Evolutionary conservation across 768 basidiomycete species (phyloP).

Genomic region (Boletellus sp.): DNA sequence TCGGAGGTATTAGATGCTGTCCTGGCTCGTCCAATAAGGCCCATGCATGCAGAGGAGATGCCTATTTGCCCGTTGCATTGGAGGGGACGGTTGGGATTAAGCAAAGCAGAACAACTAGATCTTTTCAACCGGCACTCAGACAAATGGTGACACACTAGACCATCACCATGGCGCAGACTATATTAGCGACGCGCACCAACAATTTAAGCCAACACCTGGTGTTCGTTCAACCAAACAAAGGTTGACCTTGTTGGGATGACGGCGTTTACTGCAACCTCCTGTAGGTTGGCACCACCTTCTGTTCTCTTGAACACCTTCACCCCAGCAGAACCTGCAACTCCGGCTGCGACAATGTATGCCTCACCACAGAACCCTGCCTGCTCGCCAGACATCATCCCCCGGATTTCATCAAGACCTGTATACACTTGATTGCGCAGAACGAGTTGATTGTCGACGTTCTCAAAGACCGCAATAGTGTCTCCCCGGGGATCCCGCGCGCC

Average conservation of each 20-base stretch:
- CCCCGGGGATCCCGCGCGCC: constrained; percentile 49
- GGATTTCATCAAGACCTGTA: constrained; percentile 59
- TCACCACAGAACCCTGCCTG: constrained; percentile 41
- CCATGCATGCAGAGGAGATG: constrained; percentile 25
- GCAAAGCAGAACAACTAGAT: constrained; percentile 52
- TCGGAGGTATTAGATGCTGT: constrained; percentile 49
- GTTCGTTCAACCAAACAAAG: constrained; percentile 42
- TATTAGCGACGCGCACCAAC: background rate
- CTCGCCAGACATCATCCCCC: constrained; percentile 60
- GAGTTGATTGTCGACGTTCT: constrained; percentile 38
- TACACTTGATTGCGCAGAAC: constrained; percentile 51
- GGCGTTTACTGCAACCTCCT: constrained; percentile 50
- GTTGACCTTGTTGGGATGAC: constrained; percentile 48
- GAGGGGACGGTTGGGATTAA: constrained; percentile 70
- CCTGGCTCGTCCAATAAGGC: constrained; percentile 28
- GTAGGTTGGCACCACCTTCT: constrained; percentile 49
- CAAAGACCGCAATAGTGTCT: constrained; percentile 63
- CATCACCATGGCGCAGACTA: background rate
- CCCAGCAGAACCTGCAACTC: constrained; percentile 50
- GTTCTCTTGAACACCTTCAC: constrained; percentile 55
- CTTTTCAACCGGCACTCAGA: constrained; percentile 25
- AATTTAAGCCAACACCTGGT: background rate
- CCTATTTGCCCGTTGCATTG: constrained; percentile 51
- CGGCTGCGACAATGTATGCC: constrained; percentile 54
- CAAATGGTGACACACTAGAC: background rate